Evolutionary conservation across 2,329 filamentous ascomycete genomes (phyloP), one percentile per base, ranked within the genome.

Genomic region (Dothideomycetidae sp.): DNA sequence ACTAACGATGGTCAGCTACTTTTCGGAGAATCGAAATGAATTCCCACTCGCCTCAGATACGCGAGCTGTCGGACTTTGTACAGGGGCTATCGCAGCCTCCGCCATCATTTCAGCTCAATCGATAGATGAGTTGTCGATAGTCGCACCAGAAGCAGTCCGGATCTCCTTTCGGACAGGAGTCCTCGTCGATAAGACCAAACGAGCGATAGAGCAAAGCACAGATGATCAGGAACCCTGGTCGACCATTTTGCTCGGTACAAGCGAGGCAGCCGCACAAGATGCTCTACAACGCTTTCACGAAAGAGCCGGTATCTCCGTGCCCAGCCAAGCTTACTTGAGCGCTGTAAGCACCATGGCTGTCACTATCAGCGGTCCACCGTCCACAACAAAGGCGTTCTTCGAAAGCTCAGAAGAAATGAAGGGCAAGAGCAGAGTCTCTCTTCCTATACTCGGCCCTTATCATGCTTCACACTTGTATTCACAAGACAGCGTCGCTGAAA

Each of bases 81-180:
- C 75, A 29, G 78, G 78, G 36, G 63, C 78, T 14, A 71, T 81
- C 48, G 75, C 77, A n/a, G 77, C 73, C n/a, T 63, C 71, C 10
- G 77, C 75, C 11, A 70, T 81, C 40, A 70, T 75, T 10, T 74
- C 71, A 14, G 68, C 76, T 19, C 69, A 68, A 42, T 75, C 73
- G 4, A 59, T 79, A 33, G 71, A 70, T 12, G 66, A 73, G 32
- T 60, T 82, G 23, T 62, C 80, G 14, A 68, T 68, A 5, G 62
- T 81, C 35, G 75, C 69, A 36, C 66, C 77, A 11, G 71, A 79
- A 52, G 66, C 71, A 16, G 72, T 78, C 15, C 64, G 77, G 44
- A 66, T 81, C 51, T 71, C 76, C 30, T 82, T 81, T 60, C 67
- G 75, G 43, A 67, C 68, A 11, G 77, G 76, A 33, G 58, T 56